Conservation (phyloP, 2,329 filamentous ascomycete species). For the Exophiala dermatitidis region DNA sequence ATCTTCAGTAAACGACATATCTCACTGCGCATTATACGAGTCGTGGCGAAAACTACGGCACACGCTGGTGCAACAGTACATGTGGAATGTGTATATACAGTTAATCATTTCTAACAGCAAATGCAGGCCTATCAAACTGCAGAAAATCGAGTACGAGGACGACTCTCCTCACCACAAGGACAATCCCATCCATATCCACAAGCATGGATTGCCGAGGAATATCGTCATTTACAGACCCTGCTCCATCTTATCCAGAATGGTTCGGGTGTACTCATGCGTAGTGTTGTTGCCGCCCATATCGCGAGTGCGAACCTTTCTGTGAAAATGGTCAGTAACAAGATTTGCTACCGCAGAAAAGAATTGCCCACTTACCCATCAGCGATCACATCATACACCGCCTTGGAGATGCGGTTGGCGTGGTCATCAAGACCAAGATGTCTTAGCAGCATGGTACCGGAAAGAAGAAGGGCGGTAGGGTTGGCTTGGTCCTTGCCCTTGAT, state of each 20-base stretch:
- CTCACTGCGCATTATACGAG: no score
- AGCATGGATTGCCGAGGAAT: background rate
- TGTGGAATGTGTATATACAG: background rate
- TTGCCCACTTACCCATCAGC: conserved; percentile 67
- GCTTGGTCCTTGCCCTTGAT: conserved; percentile 99
- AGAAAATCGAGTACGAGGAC: background rate
- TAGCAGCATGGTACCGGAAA: conserved; percentile 94
- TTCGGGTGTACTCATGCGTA: conserved; percentile 91
- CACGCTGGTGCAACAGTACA: no score
- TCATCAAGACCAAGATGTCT: conserved; percentile 95
- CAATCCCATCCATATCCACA: background rate
- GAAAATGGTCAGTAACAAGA: conserved; percentile 1
- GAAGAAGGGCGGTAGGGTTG: conserved; percentile 91
- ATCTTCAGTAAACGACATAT: no score
- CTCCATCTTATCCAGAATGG: conserved; percentile 95
- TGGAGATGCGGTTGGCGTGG: conserved; percentile 96
- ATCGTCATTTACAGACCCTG: conserved; percentile 47
- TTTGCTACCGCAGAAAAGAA: background rate
- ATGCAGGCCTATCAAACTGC: conserved; percentile 5
- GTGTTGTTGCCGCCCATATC: conserved; percentile 91
- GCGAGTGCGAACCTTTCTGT: conserved; percentile 75
- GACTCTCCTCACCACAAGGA: background rate
- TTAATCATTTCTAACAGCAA: conserved; percentile 7
- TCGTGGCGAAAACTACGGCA: no score
- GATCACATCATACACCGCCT: conserved; percentile 69